Conservation (phyloP, 768 basidiomycete species). For the Cystofilobasidium bisporidii region DNA sequence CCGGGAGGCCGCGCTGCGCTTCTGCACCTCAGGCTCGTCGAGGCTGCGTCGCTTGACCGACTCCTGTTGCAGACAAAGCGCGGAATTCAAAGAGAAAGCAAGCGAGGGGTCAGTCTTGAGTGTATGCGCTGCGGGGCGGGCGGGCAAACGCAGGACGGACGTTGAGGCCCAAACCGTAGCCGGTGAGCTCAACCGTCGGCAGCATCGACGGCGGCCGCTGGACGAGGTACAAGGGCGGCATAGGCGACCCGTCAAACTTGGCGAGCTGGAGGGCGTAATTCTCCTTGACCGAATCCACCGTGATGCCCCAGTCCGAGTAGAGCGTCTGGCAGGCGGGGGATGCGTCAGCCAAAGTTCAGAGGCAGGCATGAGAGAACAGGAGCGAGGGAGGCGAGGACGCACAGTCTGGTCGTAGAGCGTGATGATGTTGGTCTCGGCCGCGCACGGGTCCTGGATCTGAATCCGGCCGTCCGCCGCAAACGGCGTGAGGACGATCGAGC, state of each 20-base stretch:
- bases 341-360: conserved; percentile 38
- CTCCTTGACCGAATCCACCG: conserved; percentile 47
- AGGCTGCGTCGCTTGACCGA: not conserved
- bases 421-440: conserved; percentile 76
- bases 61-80: not conserved
- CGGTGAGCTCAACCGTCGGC: conserved; percentile 59
- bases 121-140: not conserved
- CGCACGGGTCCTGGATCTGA: conserved; percentile 89
- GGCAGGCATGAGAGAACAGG: not conserved
- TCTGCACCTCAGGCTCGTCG: not conserved
- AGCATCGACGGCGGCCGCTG: conserved; percentile 76
- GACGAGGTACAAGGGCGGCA: conserved; percentile 45
- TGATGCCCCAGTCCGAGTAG: conserved; percentile 57
- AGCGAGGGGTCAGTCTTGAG: not conserved
- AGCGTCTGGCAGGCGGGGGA: conserved; percentile 32
- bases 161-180: conserved; percentile 32
- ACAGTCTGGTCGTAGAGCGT: conserved; percentile 72
- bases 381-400: conserved; percentile 26
- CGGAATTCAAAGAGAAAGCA: too few species aligned
- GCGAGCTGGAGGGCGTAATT: conserved; percentile 63
- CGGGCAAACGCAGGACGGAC: conserved; percentile 30
- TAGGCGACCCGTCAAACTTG: conserved; percentile 63
- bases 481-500: conserved; percentile 65
- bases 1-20: not conserved
- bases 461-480: conserved; percentile 75